phyloP scores from a whole-genome alignment of 1,284 basidiomycete species.

The Rhodotorula glutinis region DNA sequence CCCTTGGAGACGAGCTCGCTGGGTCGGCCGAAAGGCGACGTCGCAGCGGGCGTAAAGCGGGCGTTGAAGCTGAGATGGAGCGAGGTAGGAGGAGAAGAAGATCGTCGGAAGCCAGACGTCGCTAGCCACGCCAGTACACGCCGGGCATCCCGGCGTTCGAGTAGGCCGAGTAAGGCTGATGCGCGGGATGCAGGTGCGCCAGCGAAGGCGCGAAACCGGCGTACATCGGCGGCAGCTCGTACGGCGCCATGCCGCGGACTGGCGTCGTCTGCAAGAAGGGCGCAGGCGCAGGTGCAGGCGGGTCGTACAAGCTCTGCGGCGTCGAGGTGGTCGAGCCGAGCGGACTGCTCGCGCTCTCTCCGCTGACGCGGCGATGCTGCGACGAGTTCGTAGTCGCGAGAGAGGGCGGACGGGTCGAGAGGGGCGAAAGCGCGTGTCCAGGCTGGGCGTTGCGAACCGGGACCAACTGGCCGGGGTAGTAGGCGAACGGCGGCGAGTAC shows the following conservation, averaged over 20 bases:
- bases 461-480: background rate
- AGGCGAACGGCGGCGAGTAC: background rate
- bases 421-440: background rate
- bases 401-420: background rate
- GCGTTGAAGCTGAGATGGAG: too few relatives aligned
- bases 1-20: too few relatives aligned
- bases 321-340: background rate
- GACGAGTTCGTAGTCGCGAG: background rate
- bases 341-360: background rate
- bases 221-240: background rate
- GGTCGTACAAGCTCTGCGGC: background rate
- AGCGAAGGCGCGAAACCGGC: background rate
- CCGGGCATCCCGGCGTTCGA: conserved; percentile 30
- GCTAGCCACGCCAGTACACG: conserved; percentile 15
- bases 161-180: conserved; percentile 7
- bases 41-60: too few relatives aligned
- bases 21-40: too few relatives aligned
- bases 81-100: too few relatives aligned
- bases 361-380: background rate
- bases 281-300: background rate
- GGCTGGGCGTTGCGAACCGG: background rate
- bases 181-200: background rate
- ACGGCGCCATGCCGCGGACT: background rate
- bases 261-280: background rate
- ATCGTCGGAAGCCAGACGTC: too few relatives aligned